A percentile compares a stretch with the other conserved stretches of the same genome.
Evolutionary conservation across 1,139 yeast species (phyloP).

Genomic region (Diutina catenulata): DNA sequence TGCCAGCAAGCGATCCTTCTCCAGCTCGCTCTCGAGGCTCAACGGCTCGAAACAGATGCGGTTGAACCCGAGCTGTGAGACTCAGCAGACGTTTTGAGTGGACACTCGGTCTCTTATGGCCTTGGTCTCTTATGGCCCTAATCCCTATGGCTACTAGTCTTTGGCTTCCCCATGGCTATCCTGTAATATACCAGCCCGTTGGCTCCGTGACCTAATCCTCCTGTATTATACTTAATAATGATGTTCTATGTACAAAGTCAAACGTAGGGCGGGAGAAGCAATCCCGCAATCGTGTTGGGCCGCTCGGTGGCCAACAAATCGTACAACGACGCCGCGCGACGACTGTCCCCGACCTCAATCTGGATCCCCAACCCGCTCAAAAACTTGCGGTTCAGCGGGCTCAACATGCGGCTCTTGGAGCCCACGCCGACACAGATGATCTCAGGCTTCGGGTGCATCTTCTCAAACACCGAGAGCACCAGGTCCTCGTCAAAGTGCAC

Average conservation of each 20-base stretch:
- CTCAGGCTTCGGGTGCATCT: constrained; percentile 71
- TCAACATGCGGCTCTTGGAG: constrained; percentile 46
- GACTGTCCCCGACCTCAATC: constrained; percentile 54
- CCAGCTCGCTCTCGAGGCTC: no score
- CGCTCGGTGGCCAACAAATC: constrained; percentile 74
- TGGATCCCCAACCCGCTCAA: constrained; percentile 54
- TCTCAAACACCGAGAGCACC: constrained; percentile 37
- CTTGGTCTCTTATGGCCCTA: no score
- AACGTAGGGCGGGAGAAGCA: constrained; percentile 59
- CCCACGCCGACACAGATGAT: constrained; percentile 64
- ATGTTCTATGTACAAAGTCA: constrained; percentile 13
- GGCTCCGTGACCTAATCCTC: no score
- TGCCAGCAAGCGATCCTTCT: no score
- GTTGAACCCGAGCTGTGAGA: no score
- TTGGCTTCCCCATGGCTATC: no score
- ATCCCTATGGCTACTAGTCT: no score
- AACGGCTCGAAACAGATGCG: no score
- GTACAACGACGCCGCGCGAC: constrained; percentile 57
- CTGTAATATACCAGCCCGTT: no score
- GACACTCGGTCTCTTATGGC: no score
- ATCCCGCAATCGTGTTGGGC: constrained; percentile 58
- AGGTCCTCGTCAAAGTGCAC: constrained; percentile 26
- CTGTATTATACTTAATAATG: no score
- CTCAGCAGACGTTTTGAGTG: no score
- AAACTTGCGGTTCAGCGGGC: constrained; percentile 36